Base-by-base conservation (phyloP, 2,329 filamentous ascomycete species). In the Alternaria triticina region DNA sequence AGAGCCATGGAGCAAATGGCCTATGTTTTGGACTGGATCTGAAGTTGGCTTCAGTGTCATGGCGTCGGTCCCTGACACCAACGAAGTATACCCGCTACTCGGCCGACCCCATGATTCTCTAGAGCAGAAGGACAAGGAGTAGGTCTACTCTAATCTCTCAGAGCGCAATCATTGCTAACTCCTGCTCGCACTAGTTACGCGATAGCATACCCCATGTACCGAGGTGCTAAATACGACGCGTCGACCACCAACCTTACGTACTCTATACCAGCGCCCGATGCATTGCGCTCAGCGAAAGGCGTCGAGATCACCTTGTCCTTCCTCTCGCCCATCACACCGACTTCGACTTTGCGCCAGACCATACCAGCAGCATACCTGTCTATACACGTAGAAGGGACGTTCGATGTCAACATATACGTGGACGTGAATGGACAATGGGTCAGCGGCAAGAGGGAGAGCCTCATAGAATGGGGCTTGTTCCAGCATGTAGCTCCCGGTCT, bases 311-410 rank as follows among this genome's bases (percentile, higher is more conserved):
- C 84, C 2, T 78, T 91, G 30, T 90, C 89, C 9, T 91, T 91
- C 77, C 82, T 94, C 54, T 94, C 91, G 8, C 92, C 92, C 15
- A 90, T 96, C 54, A 95, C 92, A 0, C 91, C 92, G 2, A 92
- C 90, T 1, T 94, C 92, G 59, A 94, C 91, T 49, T 83, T 94
- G 71, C 87, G 92, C 67, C 92, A 95, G 82, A 89, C 91, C 15
- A 87, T 96, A 30, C 93, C 93, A n/a, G 93, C 92, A 11, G 89
- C 90, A 25, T 96, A 96, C 76, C 75, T 96, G 65, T 91, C 88
- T 6, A 84, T 95, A 44, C 81, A 89, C 72, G 91, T 91, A 12
- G 85, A 89, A 64, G 92, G 92, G 6, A 84, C 83, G 66, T 87
- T 90, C 54, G 77, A 85, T 63, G 69, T 85, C 30, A 77, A 82